phyloP scores from a whole-genome alignment of 441 rosid genomes.

The Gossypium gossypioides region DNA sequence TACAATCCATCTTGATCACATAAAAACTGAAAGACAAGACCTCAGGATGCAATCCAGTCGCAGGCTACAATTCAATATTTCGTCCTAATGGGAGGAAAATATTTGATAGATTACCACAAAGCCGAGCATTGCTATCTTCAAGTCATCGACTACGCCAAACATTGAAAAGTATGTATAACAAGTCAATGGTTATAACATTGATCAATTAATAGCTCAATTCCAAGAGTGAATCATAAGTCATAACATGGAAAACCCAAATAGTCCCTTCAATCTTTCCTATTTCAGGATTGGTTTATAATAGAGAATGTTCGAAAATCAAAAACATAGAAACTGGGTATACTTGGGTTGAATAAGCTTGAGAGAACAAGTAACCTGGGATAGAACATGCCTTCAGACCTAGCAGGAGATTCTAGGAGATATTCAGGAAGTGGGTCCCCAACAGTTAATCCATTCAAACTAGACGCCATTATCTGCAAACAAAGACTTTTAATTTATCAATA shows the following conservation, averaged over 20 bases:
- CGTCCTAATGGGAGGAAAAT: neutral
- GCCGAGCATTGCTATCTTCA: neutral
- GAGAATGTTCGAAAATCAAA: neutral
- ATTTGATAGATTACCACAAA: neutral
- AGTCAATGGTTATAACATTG: neutral
- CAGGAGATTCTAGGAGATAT: slow-evolving; percentile 76
- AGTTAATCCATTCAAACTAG: slow-evolving; percentile 84
- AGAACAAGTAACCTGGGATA: slow-evolving; percentile 36
- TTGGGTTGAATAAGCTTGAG: neutral
- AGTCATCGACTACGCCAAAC: neutral
- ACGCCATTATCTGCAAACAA: slow-evolving; percentile 72
- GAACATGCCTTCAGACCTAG: slow-evolving; percentile 52
- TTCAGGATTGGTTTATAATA: neutral
- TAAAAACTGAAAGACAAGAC: neutral
- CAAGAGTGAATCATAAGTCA: neutral
- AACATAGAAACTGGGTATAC: too few species aligned
- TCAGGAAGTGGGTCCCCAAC: slow-evolving; percentile 82
- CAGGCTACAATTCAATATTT: neutral
- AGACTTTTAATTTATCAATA: neutral
- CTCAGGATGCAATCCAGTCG: neutral
- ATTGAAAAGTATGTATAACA: neutral
- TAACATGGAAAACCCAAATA: neutral
- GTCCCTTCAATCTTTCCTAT: neutral
- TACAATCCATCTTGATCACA: neutral
- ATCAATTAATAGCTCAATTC: neutral